Evolutionary conservation across 805 yeast species (phyloP).

Genomic region (Brettanomyces custersianus): DNA sequence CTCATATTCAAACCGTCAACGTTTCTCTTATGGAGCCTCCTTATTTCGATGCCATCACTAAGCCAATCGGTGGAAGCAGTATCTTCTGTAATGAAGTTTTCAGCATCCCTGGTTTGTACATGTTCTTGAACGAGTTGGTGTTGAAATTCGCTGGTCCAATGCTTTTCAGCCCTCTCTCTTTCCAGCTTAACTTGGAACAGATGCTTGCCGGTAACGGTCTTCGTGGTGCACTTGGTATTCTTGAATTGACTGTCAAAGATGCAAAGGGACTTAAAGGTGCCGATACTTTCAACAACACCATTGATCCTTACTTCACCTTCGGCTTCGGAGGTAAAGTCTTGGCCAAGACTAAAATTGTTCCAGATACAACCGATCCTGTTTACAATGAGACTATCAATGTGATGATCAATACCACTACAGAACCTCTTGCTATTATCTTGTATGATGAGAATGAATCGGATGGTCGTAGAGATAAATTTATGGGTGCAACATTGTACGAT

Average conservation of each 20-base stretch:
- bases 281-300: slow-evolving; percentile 62
- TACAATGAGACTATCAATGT: slow-evolving; percentile 78
- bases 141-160: slow-evolving; percentile 84
- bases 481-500: slow-evolving; percentile 73
- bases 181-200: slow-evolving; percentile 89
- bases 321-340: slow-evolving; percentile 50
- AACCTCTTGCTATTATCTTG: slow-evolving; percentile 66
- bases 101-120: slow-evolving; percentile 77
- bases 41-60: slow-evolving; percentile 73
- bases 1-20: slow-evolving; percentile 88
- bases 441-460: slow-evolving; percentile 62
- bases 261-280: slow-evolving; percentile 67
- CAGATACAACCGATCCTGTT: slow-evolving; percentile 61
- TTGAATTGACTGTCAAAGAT: slow-evolving; percentile 56
- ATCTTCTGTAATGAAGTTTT: slow-evolving; percentile 83
- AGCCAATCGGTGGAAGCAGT: slow-evolving; percentile 67
- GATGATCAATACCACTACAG: slow-evolving; percentile 66
- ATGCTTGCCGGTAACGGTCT: slow-evolving; percentile 73
- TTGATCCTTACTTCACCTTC: slow-evolving; percentile 83
- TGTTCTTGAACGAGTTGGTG: slow-evolving; percentile 77
- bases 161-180: slow-evolving; percentile 80
- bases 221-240: slow-evolving; percentile 79
- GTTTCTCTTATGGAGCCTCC: slow-evolving; percentile 83
- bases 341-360: slow-evolving; percentile 61
- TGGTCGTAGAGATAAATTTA: slow-evolving; percentile 61